Evolutionary conservation across 345 rosid species (phyloP), one percentile per base, ranked within the genome.

Genomic region (Cardamine occulta): DNA sequence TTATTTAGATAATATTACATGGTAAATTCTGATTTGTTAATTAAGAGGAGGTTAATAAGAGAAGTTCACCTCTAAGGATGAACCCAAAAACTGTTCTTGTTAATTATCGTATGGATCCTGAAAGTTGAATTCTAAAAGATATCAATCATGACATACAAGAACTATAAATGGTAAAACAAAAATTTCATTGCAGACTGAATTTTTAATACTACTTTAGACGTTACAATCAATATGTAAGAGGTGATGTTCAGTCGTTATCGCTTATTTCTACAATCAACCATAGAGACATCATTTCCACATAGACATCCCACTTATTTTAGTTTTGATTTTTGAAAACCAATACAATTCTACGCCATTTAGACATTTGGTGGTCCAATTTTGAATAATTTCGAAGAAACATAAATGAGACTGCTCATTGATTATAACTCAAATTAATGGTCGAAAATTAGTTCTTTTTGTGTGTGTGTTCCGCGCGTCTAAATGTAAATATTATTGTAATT

Each of bases 331-430:
- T 51, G 23, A 75, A 57, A 68, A 75, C 29, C 28, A 59, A 32
- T 18, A n/a, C 15, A 75, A 54, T 60, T 51, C 57, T 4, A 68
- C 62, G 52, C 32, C 74, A 69, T 61, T 53, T 69, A 32, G 80
- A 76, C 74, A 62, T 2, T 2, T 17, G 9, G 74, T 76, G 75
- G 80, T 76, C 74, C 80, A 76, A 40, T 18, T 62, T 53, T 76
- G 39, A 76, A 76, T 69, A 76, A 69, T 69, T 68, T 68, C 19
- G n/a, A 15, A 31, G 63, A 68, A 68, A 61, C 37, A 60, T 68
- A 61, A 42, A 40, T 53, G 63, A 42, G 19, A 42, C 48, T 39
- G 56, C 15, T 75, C 74, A 75, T 13, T 68, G 48, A 60, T 45
- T n/a, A 15, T 45, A 45, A 45, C 10, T 21, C 10, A 9, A n/a